Base-by-base conservation (phyloP, 1,139 yeast genomes). In the Saccharomyces uvarum region DNA sequence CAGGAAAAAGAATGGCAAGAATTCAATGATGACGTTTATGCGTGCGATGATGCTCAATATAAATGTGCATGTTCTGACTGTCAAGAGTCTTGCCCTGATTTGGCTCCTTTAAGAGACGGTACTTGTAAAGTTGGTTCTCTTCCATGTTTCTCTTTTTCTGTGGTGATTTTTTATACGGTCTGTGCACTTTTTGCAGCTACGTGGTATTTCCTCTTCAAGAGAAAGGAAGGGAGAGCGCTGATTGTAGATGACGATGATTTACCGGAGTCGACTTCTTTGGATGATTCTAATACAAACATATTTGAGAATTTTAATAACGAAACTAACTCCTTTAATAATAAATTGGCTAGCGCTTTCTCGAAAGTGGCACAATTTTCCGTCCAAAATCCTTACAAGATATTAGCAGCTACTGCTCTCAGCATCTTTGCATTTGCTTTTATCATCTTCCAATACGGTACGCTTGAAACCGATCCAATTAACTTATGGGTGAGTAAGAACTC, bases 31-130 rank as follows among this genome's bases (percentile, higher is more conserved):
- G 53, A 63, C 3, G 67, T 66, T 1, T 71, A 70, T 46, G 70
- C 73, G 0, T 93, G 98, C 67, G 79, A 82, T 60, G 83, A 80
- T 49, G 71, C 73, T 13, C 61, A 63, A 2, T 91, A 79, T 66
- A 79, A 79, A 60, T 90, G 99, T 72, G 88, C 98, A 0, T 93
- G 99, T 66, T 79, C 96, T 0, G 99, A 93, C 70, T 93, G 99
- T 69, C 81, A 86, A 0, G 74, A 70, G 4, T 79, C 91, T 1
- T 93, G 99, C 66, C 98, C 98, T 0, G 66, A 61, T 0, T 75
- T 91, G 31, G 81, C 83, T 0, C 76, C 81, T 9, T 67, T 73
- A 1, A 69, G 71, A 29, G 61, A 67, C 1, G 61, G 69, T 1
- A 58, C 56, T 6, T 88, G 96, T 68, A 73, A 68, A 21, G 77